Evolutionary conservation across 2,329 filamentous ascomycete genomes (phyloP).

Genomic region (Neofusicoccum kwambonambiense): DNA sequence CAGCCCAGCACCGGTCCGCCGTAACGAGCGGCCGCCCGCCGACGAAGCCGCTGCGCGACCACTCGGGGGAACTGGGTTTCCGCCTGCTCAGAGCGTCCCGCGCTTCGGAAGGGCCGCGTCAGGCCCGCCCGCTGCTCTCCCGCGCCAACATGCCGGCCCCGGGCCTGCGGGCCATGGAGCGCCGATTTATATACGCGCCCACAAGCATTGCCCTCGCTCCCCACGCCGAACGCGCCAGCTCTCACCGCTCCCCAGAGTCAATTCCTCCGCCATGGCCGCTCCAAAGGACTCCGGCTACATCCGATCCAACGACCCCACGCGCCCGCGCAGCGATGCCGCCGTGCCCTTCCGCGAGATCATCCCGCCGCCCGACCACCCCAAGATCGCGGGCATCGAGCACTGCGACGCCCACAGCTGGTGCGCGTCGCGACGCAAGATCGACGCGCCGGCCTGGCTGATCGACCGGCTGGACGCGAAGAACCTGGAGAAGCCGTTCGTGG

Average conservation of each 20-base stretch:
- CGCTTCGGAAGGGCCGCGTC: background rate
- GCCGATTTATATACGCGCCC: background rate
- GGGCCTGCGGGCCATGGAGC: background rate
- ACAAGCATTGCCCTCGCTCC: background rate
- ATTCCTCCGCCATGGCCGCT: constrained; percentile 29
- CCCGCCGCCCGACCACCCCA: constrained; percentile 17
- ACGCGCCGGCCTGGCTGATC: constrained; percentile 61
- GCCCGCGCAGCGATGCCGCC: constrained; percentile 17
- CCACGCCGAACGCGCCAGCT: background rate
- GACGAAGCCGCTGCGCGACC: background rate
- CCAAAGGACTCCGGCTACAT: constrained; percentile 22
- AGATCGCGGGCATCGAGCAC: constrained; percentile 17
- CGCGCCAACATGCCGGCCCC: constrained; percentile 7
- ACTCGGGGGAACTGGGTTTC: background rate
- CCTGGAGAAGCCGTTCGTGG: constrained; percentile 64
- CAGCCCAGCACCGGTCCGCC: background rate
- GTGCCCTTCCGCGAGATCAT: constrained; percentile 21
- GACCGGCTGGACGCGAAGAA: constrained; percentile 38
- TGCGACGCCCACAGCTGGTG: constrained; percentile 18
- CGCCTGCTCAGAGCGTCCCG: background rate
- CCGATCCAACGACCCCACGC: constrained; percentile 13
- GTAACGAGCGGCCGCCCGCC: background rate
- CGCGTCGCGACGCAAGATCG: constrained; percentile 22
- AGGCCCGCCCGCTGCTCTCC: background rate
- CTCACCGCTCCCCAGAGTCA: background rate